phyloP scores from a whole-genome alignment of 306 rosid species.

The Alnus rubra region DNA sequence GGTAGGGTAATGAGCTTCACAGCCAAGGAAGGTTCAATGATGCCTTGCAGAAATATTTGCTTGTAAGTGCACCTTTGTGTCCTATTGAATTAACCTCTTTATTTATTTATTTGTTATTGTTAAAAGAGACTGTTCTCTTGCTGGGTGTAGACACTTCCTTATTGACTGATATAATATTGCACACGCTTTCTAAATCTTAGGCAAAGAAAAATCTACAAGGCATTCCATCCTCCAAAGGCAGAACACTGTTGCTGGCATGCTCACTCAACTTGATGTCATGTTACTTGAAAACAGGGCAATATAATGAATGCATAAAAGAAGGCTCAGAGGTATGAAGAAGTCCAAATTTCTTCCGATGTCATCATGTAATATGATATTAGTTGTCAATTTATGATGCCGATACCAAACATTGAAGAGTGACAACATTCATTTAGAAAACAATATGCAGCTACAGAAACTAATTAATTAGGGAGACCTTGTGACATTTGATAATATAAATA shows the following conservation, averaged over 20 bases:
- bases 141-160: not conserved
- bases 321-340: constrained; percentile 80
- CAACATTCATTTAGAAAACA: constrained; percentile 12
- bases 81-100: constrained; percentile 19
- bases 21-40: constrained; percentile 70
- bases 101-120: not conserved
- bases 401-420: not conserved
- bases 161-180: constrained; percentile 17
- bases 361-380: constrained; percentile 20
- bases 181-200: constrained; percentile 45
- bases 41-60: constrained; percentile 73
- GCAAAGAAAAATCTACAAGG: constrained; percentile 81
- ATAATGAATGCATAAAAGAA: constrained; percentile 75
- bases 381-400: constrained; percentile 16
- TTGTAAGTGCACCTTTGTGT: constrained; percentile 49
- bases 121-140: constrained; percentile 1
- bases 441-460: not conserved
- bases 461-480: not conserved
- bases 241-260: constrained; percentile 73
- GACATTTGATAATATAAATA: not conserved
- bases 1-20: constrained; percentile 91
- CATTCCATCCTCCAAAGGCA: constrained; percentile 70
- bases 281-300: constrained; percentile 82
- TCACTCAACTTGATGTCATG: constrained; percentile 97
- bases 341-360: constrained; percentile 21